Base-by-base conservation (phyloP, 768 basidiomycete species). In the Mycena albidolilacea region DNA sequence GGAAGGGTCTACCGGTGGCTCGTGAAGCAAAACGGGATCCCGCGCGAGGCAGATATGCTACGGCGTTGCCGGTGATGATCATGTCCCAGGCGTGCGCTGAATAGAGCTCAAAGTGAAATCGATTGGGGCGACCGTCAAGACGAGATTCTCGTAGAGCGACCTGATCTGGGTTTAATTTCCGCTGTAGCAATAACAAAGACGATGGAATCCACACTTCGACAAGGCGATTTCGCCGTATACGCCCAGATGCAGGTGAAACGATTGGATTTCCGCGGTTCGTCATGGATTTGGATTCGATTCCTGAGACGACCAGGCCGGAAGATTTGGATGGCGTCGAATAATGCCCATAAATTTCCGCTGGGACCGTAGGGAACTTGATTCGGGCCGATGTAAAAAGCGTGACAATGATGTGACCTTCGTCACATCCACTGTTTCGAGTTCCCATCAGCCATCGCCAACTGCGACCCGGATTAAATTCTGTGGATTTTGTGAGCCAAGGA, bases 71-170 rank as follows among this genome's bases (percentile, higher is more conserved):
- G 0, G 97, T 95, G 38, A 97, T 80, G 57, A 97, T 83, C 87
- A 98, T 95, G 0, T 95, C 97, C 95, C 95, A 98, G 59, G 87
- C 87, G 12, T 92, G 88, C 65, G 84, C 83, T 0, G 88, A 81
- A 79, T 98, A 98, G 39, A 98, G 85, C 0, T 82, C 77, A 41
- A 87, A 78, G 79, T 96, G 94, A 55, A 85, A 80, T 15, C 82
- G 76, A 73, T 93, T 95, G 0, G 97, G 96, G 10, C 89, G 87
- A 0, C 95, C 95, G 23, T 95, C 94, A 10, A 83, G 82, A 92
- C 88, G 11, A 97, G 85, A 77, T 95, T 92, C 80, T 98, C 97
- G 75, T 97, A 97, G 88, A 97, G 87, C 0, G 97, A 90, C 95
- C 96, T 98, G 76, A 5, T 11, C 10, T 19, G n/a, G 57, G 64